A percentile compares a stretch with the other conserved stretches of the same genome.
These are phyloP conservation scores for Mucuna pruriens DNA, from an alignment of 306 rosid species.

Conservation along the genomic window DNA sequence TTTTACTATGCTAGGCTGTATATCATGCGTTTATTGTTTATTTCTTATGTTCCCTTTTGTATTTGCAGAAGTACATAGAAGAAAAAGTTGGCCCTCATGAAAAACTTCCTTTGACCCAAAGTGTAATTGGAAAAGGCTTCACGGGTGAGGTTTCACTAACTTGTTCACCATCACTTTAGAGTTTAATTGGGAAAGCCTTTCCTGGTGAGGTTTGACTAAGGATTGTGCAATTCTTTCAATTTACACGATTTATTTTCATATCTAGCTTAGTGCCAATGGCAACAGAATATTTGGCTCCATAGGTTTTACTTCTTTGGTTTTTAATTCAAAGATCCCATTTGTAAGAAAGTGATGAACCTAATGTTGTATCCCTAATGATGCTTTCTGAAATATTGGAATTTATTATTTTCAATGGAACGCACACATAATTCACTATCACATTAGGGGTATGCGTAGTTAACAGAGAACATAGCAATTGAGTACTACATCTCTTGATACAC, in stretches of 20 bases:
- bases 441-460: background rate
- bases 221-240: background rate
- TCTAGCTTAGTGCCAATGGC: background rate
- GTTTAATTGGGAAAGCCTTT: background rate
- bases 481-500: no score
- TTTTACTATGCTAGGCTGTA: background rate
- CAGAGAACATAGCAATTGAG: background rate
- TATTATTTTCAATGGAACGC: no score
- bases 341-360: no score
- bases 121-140: slow-evolving; percentile 60
- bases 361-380: background rate
- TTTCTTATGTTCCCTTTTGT: slow-evolving; percentile 2
- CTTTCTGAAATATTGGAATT: no score
- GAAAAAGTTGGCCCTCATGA: slow-evolving; percentile 57
- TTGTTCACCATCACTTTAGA: background rate
- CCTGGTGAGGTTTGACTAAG: background rate
- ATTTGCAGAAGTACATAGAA: slow-evolving; percentile 62
- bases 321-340: no score
- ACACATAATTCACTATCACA: no score
- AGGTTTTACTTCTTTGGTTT: no score
- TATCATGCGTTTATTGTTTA: background rate
- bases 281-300: background rate
- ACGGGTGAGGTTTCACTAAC: slow-evolving; percentile 42
- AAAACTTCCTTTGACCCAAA: slow-evolving; percentile 48
- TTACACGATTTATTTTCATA: background rate